phyloP scores from a whole-genome alignment of 2,329 filamentous ascomycete species.

The Claviceps spartinae region DNA sequence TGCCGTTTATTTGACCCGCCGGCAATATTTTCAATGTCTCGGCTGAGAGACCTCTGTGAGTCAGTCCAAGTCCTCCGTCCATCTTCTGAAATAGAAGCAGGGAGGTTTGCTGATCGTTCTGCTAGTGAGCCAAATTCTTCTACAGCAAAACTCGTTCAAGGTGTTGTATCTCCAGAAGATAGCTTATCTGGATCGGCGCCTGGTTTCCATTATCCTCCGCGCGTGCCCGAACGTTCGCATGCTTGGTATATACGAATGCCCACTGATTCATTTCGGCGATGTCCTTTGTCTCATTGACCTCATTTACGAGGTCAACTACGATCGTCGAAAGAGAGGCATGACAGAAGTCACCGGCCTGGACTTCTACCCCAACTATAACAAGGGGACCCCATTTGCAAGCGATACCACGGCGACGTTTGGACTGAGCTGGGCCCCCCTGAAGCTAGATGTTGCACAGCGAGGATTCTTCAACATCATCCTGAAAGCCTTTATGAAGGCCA shows the following conservation, averaged over 20 bases:
- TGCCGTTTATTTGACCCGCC: conserved; percentile 6
- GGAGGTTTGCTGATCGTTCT: neutral
- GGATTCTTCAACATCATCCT: conserved; percentile 21
- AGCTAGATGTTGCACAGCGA: conserved; percentile 17
- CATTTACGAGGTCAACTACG: conserved; percentile 21
- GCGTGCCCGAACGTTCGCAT: conserved; percentile 18
- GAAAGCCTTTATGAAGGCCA: conserved; percentile 21
- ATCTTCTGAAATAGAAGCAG: neutral
- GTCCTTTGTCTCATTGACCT: conserved; percentile 20
- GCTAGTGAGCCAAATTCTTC: conserved; percentile 14
- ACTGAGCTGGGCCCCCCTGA: conserved; percentile 14
- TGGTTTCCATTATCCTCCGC: conserved; percentile 22
- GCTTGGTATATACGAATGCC: conserved; percentile 25
- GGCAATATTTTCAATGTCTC: conserved; percentile 5
- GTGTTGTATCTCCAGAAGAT: conserved; percentile 19
- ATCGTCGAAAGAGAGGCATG: conserved; percentile 6
- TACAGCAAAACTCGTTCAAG: conserved; percentile 7
- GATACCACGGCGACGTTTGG: conserved; percentile 14
- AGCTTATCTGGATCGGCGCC: conserved; percentile 19
- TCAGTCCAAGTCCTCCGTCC: neutral
- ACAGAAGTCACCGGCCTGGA: conserved; percentile 16
- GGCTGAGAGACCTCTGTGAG: conserved; percentile 13
- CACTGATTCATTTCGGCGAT: conserved; percentile 23
- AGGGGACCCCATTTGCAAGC: conserved; percentile 12
- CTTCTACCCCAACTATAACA: conserved; percentile 21